Evolutionary conservation across 106 monocot genomes (phyloP), one percentile per base, ranked within the genome.

Genomic region (Iris macrosiphon): DNA sequence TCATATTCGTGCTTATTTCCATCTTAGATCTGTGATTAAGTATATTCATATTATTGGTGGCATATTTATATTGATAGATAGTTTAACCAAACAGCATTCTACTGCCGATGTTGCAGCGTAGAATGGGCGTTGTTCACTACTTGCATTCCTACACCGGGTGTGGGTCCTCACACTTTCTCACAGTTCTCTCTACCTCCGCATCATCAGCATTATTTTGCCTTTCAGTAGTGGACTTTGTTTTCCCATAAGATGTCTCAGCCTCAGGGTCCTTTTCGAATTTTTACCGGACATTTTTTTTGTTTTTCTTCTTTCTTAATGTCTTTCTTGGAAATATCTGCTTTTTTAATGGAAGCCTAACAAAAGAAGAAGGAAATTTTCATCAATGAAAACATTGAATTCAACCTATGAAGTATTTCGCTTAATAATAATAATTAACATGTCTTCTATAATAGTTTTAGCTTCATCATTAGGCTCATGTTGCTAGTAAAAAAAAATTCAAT

Each of bases 251-350:
- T 53, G 60, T 70, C n/a, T 71, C 76, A 41, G 6, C 27, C 28
- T 68, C 61, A 8, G 66, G 13, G 20, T 15, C 47, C n/a, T 55
- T 60, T 56, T 79, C 76, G 25, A 68, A 16, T 53, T 77, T 80
- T 43, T 64, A 57, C 22, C 55, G 41, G 50, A 62, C 71, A 55
- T 82, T 81, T 64, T 73, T 82, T 39, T 86, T 79, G 39, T 26
- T 73, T 65, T 80, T 92, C 63, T 77, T 85, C 55, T 85, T 92
- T 23, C 38, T 30, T 28, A 30, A 15, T 44, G 48, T 37, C 61
- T 87, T 92, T 35, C 92, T 87, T 10, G 92, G 92, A 67, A 74
- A 92, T 52, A 79, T 68, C 62, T 64, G 64, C 37, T 87, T 92
- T 41, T 87, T 92, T 22, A 75, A 46, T 45, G 74, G 82, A 17